Evolutionary conservation across 345 rosid species (phyloP), one percentile per base, ranked within the genome.

Genomic region (Turnera subulata): DNA sequence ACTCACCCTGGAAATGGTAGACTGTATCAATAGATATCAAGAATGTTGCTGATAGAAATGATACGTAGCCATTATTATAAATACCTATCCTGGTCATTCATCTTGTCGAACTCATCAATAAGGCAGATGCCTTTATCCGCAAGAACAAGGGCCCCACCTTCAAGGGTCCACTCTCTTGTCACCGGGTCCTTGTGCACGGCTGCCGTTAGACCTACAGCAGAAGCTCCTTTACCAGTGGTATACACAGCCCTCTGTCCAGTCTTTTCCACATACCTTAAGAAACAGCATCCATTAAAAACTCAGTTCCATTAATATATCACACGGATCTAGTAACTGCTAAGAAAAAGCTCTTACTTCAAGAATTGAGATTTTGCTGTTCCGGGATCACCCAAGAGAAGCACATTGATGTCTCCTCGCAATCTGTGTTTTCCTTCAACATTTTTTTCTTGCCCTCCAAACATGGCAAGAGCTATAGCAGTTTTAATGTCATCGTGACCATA

Each of bases 121-220:
- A 93, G 94, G 71, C 99, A 93, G 25, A 93, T 85, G 47, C 99
- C 99, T 62, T 81, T 82, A 67, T 93, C 99, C 43, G 97, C 99
- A 49, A 89, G 84, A 69, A 93, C 99, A 73, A 93, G 99, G 60
- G 99, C 97, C 11, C 99, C 99, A 56, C 99, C 99, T 85, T 93
- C 99, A 50, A 93, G 99, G 16, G 99, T 93, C 99, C 99, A 93
- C 77, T 93, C 99, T 65, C 94, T 80, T 50, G 99, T 93, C 58
- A 93, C 94, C 38, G 99, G 99, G 63, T 93, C 99, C 78, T 93
- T 93, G 84, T 93, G 99, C 66, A 93, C 99, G 33, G 99, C 99
- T 65, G 97, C 96, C 29, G 99, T 93, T 25, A 93, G 85, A 51
- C 99, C 97, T 26, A 93, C 92, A 49, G 99, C 99, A 56, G 99